Evolutionary conservation across 148 eudicot species (phyloP), one percentile per base, ranked within the genome.

Genomic region (Arctostaphylos glauca): DNA sequence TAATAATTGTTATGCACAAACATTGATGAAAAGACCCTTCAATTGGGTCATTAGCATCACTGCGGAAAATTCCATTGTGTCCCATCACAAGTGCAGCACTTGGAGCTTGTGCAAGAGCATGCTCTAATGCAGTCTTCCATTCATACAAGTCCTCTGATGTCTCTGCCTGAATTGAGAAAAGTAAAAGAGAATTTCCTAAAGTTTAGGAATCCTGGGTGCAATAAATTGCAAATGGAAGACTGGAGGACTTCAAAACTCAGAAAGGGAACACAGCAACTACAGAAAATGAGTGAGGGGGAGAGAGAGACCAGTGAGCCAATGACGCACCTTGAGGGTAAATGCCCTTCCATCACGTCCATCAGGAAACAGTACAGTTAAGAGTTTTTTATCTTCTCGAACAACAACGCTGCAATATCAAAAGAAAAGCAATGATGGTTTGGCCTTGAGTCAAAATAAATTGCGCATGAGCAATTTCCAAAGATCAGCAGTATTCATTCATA

Each of bases 61-160:
- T 97, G 74, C 96, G 94, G 83, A 97, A 94, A 83, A 97, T 93
- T 77, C 98, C 99, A 83, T 94, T 93, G 83, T 94, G 95, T 84
- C 97, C 98, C 97, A 97, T 97, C 86, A 92, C 98, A 89, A 94
- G 96, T 82, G 98, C 97, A 82, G 99, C 98, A 91, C 93, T 94
- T 19, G 99, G 99, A 52, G 99, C 98, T 86, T 97, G 99, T 49
- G 95, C 96, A 86, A 97, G 98, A 89, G 99, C 98, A 83, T 87
- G 90, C 84, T 94, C 99, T 70, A 97, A 90, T 59, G 99, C 98
- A 76, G 94, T 88, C 90, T 94, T 97, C 99, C 99, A 97, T 85
- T 97, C 98, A 84, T 90, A 93, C 85, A 97, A 88, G 76, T 97
- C 99, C 82, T 94, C 98, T 60, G 91, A 88, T 54, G 99, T 92